A percentile compares a stretch with the other conserved stretches of the same genome.
Evolutionary conservation across 1,284 basidiomycete species (phyloP).

Genomic region (Pseudozyma sp.): DNA sequence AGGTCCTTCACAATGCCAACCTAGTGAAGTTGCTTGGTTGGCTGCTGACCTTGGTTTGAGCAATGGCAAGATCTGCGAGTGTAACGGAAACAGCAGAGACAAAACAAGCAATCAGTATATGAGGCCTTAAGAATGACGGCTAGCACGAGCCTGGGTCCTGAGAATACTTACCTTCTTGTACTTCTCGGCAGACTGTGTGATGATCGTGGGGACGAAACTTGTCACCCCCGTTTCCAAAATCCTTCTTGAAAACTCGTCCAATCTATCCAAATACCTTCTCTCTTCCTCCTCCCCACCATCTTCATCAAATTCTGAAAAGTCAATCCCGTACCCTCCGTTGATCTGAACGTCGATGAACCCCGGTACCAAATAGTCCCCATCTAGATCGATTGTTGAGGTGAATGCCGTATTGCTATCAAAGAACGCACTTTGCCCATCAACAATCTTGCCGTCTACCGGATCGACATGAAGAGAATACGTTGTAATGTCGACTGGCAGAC

Average conservation of each 20-base stretch:
- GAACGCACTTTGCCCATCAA: constrained; percentile 43
- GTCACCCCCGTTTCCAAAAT: constrained; percentile 90
- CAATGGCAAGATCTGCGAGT: constrained; percentile 73
- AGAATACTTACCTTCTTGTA: constrained; percentile 40
- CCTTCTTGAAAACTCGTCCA: constrained; percentile 78
- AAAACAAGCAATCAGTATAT: neutral
- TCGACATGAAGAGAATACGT: constrained; percentile 42
- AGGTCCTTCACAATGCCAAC: constrained; percentile 90
- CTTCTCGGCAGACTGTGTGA: constrained; percentile 33
- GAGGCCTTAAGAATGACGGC: too few species aligned
- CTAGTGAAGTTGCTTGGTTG: constrained; percentile 76
- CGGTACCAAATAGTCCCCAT: constrained; percentile 72
- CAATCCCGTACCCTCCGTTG: constrained; percentile 88
- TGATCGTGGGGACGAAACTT: constrained; percentile 73
- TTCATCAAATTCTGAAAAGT: constrained; percentile 77
- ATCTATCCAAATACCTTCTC: constrained; percentile 69
- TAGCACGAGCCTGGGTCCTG: too few species aligned
- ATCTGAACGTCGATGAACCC: constrained; percentile 84
- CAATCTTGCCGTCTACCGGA: constrained; percentile 18
- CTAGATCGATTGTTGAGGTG: constrained; percentile 28
- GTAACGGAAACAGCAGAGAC: neutral
- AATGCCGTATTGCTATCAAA: constrained; percentile 19
- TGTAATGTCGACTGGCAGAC: constrained; percentile 8
- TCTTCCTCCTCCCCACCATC: constrained; percentile 68
- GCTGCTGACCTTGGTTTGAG: constrained; percentile 67